Evolutionary conservation across 352 stramenopile genomes (phyloP).

Genomic region (Globisporangium heterothallicum): DNA sequence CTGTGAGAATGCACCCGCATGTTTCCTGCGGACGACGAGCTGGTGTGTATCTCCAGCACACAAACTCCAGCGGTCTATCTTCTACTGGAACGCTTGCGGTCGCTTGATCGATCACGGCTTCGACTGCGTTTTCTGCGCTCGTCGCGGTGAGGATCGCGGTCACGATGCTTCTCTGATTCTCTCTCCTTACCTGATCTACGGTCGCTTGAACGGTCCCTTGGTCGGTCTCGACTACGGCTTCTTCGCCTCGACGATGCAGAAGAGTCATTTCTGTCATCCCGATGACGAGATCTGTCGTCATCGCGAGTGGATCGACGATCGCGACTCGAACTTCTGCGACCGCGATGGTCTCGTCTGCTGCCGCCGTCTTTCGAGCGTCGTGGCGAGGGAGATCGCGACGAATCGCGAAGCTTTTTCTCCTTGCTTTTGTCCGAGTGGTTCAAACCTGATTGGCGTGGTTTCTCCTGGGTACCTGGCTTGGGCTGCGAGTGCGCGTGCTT

Average conservation of each 20-base stretch:
- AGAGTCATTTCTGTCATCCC: neutral
- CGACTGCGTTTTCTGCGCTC: constrained; percentile 21
- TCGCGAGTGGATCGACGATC: constrained; percentile 6
- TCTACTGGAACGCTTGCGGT: constrained; percentile 22
- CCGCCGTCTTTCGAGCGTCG: constrained; percentile 7
- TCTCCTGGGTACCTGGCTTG: constrained; percentile 3
- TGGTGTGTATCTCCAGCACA: too few relatives aligned
- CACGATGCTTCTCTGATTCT: neutral
- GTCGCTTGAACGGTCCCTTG: constrained; percentile 11
- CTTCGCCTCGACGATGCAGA: neutral
- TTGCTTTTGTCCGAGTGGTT: constrained; percentile 6
- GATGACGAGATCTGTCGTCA: constrained; percentile 1
- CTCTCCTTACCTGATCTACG: constrained; percentile 19
- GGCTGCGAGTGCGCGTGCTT: constrained; percentile 3
- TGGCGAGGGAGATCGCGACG: constrained; percentile 10
- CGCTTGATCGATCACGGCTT: constrained; percentile 20
- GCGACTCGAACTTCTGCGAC: constrained; percentile 14
- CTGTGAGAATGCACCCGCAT: too few relatives aligned
- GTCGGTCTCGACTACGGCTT: constrained; percentile 8
- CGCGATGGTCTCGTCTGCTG: constrained; percentile 10
- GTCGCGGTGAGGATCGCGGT: constrained; percentile 7
- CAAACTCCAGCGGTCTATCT: constrained; percentile 6
- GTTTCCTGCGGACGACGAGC: too few relatives aligned
- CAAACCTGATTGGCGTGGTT: constrained; percentile 6
- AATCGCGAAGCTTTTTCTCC: constrained; percentile 11